These are phyloP conservation scores for Tetratostichococcus sp. DNA, from an alignment of 139 green algal genomes.

Conservation along the genomic window DNA sequence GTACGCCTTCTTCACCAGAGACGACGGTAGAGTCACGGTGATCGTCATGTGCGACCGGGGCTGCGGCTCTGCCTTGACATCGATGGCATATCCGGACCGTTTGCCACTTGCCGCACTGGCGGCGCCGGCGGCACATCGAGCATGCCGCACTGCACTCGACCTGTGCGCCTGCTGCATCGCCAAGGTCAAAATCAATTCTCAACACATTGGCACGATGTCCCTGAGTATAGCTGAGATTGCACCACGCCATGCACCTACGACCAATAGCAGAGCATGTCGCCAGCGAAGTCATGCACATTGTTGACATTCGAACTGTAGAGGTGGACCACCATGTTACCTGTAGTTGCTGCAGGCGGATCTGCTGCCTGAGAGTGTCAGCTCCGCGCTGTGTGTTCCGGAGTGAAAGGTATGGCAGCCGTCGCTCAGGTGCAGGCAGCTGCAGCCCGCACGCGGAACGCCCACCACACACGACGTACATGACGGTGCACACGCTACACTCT, in stretches of 20 bases:
- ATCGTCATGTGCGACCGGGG: constrained; percentile 8
- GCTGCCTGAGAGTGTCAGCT: not conserved
- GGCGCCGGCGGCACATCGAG: not conserved
- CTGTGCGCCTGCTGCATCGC: too few species aligned
- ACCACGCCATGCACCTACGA: too few species aligned
- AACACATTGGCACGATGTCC: too few species aligned
- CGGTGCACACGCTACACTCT: too few species aligned
- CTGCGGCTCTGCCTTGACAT: constrained; percentile 24
- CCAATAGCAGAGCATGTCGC: too few species aligned
- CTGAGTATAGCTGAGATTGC: too few species aligned
- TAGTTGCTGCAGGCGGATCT: not conserved
- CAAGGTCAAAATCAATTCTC: too few species aligned
- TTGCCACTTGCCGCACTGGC: not conserved
- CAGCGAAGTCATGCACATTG: too few species aligned
- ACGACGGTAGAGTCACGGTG: constrained; percentile 19
- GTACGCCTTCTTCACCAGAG: constrained; percentile 9
- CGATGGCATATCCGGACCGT: not conserved
- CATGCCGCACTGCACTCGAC: too few species aligned
- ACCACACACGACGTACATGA: too few species aligned
- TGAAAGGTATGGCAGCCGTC: not conserved
- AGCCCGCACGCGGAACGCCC: not conserved
- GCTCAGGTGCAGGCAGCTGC: not conserved
- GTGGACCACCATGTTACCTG: not conserved
- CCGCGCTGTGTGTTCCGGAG: not conserved
- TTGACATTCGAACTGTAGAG: not conserved